phyloP scores from a whole-genome alignment of 2,329 filamentous ascomycete species.

The Nannizzia gypsea region DNA sequence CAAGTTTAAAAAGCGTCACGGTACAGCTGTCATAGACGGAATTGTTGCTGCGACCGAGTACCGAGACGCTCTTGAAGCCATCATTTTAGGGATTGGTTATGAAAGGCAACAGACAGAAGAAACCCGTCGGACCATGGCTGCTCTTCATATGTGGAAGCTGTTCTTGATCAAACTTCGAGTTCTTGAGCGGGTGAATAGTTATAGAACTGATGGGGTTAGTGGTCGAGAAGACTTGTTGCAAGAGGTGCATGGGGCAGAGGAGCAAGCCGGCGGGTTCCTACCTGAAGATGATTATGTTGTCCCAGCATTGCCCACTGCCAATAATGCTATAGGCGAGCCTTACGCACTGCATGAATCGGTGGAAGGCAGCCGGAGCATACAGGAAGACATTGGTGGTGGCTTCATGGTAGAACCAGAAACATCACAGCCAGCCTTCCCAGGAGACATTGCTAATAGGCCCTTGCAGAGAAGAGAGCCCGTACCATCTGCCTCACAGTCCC shows the following conservation, averaged over 20 bases:
- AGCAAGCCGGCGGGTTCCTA: conserved; percentile 31
- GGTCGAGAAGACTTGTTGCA: conserved; percentile 24
- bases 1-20: conserved; percentile 70
- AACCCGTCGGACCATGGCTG: conserved; percentile 39
- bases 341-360: not conserved
- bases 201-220: conserved; percentile 30
- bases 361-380: not conserved
- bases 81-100: conserved; percentile 56
- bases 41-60: conserved; percentile 63
- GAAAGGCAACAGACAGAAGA: conserved; percentile 52
- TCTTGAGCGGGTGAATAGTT: conserved; percentile 56
- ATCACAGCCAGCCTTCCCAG: not conserved
- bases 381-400: conserved; percentile 11
- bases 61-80: conserved; percentile 57
- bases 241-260: conserved; percentile 20
- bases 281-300: conserved; percentile 20
- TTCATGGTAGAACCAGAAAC: conserved; percentile 14
- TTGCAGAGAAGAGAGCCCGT: no score
- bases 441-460: no score
- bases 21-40: conserved; percentile 71
- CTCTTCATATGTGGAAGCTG: conserved; percentile 47
- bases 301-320: conserved; percentile 14
- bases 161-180: conserved; percentile 55
- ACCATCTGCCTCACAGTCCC: not conserved
- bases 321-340: conserved; percentile 6